Conservation (phyloP, 768 basidiomycete species). For the Amylocystis lapponica region DNA sequence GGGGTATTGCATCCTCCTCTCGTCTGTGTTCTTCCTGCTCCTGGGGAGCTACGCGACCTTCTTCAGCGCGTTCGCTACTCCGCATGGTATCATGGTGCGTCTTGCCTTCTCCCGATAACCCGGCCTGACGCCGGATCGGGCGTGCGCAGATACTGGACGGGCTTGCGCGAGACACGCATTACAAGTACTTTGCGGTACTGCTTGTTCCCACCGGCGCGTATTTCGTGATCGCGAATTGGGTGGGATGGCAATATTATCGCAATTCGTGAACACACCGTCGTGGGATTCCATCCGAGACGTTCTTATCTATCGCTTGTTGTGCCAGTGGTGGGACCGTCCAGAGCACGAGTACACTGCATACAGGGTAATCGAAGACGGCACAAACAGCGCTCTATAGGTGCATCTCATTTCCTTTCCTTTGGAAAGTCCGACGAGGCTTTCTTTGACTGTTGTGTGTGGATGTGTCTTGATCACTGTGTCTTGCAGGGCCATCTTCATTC, state of each 20-base stretch:
- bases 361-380: no score
- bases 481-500: no score
- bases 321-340: background rate
- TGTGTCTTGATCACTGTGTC: no score
- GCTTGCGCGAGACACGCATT: slow-evolving; percentile 71
- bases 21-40: slow-evolving; percentile 48
- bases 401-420: no score
- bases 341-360: no score
- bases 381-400: no score
- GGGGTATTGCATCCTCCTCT: slow-evolving; percentile 44
- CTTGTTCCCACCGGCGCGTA: slow-evolving; percentile 78
- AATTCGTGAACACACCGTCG: slow-evolving; percentile 80
- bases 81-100: background rate
- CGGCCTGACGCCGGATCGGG: background rate
- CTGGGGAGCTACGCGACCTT: slow-evolving; percentile 58
- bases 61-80: slow-evolving; percentile 50
- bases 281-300: no score
- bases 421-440: no score
- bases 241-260: slow-evolving; percentile 96
- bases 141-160: slow-evolving; percentile 51
- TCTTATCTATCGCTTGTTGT: background rate
- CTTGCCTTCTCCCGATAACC: background rate
- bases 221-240: slow-evolving; percentile 97
- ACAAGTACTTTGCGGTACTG: slow-evolving; percentile 82
- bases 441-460: no score